A percentile compares a stretch with the other conserved stretches of the same genome.
These are phyloP conservation scores for Pseudogymnoascus sp. DNA, from an alignment of 2,329 filamentous ascomycete genomes.

Conservation along the genomic window DNA sequence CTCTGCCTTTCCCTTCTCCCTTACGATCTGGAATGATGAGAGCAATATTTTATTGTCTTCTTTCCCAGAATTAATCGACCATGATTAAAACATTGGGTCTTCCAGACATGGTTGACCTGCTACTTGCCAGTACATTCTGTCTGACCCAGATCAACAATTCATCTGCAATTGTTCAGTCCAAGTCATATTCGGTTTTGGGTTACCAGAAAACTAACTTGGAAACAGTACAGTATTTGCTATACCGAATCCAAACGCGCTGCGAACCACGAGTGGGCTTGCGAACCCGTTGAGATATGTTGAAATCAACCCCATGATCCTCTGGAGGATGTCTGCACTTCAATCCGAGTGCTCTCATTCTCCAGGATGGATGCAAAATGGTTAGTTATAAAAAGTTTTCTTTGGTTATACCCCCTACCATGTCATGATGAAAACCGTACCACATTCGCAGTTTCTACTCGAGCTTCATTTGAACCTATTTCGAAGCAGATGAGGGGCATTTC, in stretches of 20 bases:
- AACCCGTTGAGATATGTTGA: not conserved
- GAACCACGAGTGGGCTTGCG: not conserved
- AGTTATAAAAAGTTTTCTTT: conserved; percentile 12
- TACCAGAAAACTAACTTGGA: not conserved
- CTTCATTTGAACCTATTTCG: conserved; percentile 56
- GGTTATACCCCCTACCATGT: conserved; percentile 20
- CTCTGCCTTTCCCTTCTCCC: conserved; percentile 2
- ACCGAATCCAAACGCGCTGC: not conserved
- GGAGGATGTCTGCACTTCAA: not conserved
- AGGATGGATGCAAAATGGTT: conserved; percentile 16
- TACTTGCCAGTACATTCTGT: conserved; percentile 88
- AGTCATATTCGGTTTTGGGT: not conserved
- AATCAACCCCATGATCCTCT: not conserved
- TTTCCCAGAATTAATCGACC: conserved; percentile 85
- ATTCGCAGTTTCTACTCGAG: conserved; percentile 90
- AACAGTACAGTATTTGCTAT: conserved; percentile 6
- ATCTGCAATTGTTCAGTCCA: conserved; percentile 17
- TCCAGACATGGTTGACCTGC: conserved; percentile 56
- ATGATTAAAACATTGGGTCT: conserved; percentile 70
- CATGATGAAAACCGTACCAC: conserved; percentile 69
- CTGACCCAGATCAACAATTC: conserved; percentile 46
- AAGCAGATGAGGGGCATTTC: conserved; percentile 59
- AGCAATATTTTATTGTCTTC: conserved; percentile 62
- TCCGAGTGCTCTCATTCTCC: not conserved
- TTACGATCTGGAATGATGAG: conserved; percentile 57